Percentiles rank a stretch among this genome's conserved stretches.
These are phyloP conservation scores for Tolypocladium album DNA, from an alignment of 2,329 filamentous ascomycete species.

Conservation along the genomic window DNA sequence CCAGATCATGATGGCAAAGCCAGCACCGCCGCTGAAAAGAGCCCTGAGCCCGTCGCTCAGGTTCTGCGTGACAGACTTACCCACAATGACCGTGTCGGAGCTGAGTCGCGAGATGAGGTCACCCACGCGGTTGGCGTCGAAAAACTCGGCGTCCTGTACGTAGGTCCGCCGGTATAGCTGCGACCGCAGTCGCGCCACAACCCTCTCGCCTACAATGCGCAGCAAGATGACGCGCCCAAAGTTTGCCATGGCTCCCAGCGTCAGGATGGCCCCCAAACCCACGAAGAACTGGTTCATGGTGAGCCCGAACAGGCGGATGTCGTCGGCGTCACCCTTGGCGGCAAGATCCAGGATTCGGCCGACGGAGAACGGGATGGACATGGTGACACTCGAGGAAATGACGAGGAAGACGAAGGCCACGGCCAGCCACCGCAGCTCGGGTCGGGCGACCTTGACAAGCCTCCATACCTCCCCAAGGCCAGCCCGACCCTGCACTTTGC, in stretches of 20 bases:
- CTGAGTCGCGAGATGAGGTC: constrained; percentile 92
- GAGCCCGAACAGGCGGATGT: constrained; percentile 68
- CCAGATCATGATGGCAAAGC: constrained; percentile 91
- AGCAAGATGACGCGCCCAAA: constrained; percentile 90
- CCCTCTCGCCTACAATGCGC: constrained; percentile 87
- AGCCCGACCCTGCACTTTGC: constrained; percentile 45
- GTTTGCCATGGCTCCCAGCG: constrained; percentile 78
- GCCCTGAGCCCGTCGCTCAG: constrained; percentile 90
- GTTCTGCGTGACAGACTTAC: constrained; percentile 97
- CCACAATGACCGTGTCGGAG: constrained; percentile 94
- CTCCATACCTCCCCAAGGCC: constrained; percentile 72
- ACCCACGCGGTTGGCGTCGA: constrained; percentile 93
- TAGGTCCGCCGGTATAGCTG: constrained; percentile 87
- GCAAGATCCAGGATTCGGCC: constrained; percentile 91
- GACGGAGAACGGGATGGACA: constrained; percentile 94
- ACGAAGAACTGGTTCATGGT: constrained; percentile 82
- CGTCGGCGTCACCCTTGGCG: constrained; percentile 59
- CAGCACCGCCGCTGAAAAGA: constrained; percentile 79
- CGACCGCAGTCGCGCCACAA: constrained; percentile 81
- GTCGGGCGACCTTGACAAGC: constrained; percentile 77
- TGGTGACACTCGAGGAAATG: constrained; percentile 83
- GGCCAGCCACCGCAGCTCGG: constrained; percentile 68
- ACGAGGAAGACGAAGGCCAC: constrained; percentile 78
- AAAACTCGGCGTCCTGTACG: constrained; percentile 97
- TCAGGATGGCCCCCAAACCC: constrained; percentile 64